Base-by-base conservation (phyloP, 805 yeast genomes). In the Kazachstania bromeliacearum region DNA sequence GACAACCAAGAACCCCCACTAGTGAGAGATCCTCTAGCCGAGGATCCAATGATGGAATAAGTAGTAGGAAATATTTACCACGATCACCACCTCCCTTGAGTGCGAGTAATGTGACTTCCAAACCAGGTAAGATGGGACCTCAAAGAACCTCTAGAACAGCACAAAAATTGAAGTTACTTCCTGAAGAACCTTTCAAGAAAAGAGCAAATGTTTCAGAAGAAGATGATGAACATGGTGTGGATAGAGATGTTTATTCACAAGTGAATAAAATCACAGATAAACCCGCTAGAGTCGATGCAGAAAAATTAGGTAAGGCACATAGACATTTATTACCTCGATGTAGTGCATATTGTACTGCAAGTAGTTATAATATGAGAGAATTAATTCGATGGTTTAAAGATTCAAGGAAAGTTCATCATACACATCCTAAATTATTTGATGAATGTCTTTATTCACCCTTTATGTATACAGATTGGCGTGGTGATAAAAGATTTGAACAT, bases 361-460 rank as follows among this genome's bases (percentile, higher is more conserved):
- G 96, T 21, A 77, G 92, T 17, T 92, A 88, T 53, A 76, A 75
- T 45, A 84, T 92, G 94, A 75, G 81, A 47, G 96, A 87, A 34
- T 64, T 92, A 28, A 68, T 81, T 33, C 67, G 89, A 50, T 89
- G 95, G 88, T 62, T 92, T 35, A 78, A 80, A 50, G 92, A 85
- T 34, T 70, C 85, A 16, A 82, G 76, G 53, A 64, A 82, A 41
- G 64, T 71, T 1, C 83, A 80, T 51, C 79, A 85, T 25, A 77
- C 92, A 0, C 76, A 76, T 46, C 96, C 97, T 1, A 84, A 83
- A 48, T 61, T 87, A 38, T 85, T 89, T 62, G 97, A 92, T 55
- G 98, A 92, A 58, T 92, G 97, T 55, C 66, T 92, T 7, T 92
- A 88, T 54, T 85, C 96, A 0, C 95, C 96, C 0, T 89, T 87